phyloP scores from a whole-genome alignment of 2,329 filamentous ascomycete species.

The Sordariomycetes sp. region DNA sequence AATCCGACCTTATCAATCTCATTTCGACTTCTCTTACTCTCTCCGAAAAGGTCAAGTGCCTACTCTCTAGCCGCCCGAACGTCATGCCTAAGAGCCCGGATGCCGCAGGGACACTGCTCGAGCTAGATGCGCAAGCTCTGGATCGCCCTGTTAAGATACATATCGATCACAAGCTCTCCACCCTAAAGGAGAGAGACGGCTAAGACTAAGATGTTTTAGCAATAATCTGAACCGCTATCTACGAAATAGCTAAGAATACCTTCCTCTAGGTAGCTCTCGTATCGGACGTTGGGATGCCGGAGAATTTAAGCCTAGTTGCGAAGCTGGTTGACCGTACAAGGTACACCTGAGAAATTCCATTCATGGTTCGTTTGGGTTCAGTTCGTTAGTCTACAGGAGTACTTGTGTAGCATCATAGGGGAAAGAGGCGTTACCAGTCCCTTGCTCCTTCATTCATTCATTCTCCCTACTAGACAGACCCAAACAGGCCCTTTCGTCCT shows the following conservation, averaged over 20 bases:
- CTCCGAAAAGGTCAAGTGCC: slow-evolving; percentile 22
- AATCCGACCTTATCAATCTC: slow-evolving; percentile 22
- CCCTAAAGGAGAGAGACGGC: not conserved
- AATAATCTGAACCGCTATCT: not conserved
- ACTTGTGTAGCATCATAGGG: too few species aligned
- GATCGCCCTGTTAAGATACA: slow-evolving; percentile 22
- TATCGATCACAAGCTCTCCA: slow-evolving; percentile 21
- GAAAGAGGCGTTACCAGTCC: too few species aligned
- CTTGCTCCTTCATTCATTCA: too few species aligned
- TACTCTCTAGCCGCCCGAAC: slow-evolving; percentile 26
- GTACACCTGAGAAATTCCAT: too few species aligned
- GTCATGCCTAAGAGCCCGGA: slow-evolving; percentile 19
- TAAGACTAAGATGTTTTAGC: not conserved
- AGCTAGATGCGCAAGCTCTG: slow-evolving; percentile 25
- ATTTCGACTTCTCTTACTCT: slow-evolving; percentile 17
- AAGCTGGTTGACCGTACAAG: too few species aligned
- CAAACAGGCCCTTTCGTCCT: too few species aligned
- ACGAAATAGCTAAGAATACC: slow-evolving; percentile 8
- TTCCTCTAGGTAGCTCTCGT: slow-evolving; percentile 8
- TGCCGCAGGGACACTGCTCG: slow-evolving; percentile 20
- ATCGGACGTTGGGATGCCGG: too few species aligned
- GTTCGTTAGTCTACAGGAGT: too few species aligned
- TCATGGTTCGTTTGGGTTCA: too few species aligned
- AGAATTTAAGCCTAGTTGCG: too few species aligned
- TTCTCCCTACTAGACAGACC: too few species aligned